These are phyloP conservation scores for Tausonia pullulans DNA, from an alignment of 1,284 basidiomycete species.

Conservation along the genomic window DNA sequence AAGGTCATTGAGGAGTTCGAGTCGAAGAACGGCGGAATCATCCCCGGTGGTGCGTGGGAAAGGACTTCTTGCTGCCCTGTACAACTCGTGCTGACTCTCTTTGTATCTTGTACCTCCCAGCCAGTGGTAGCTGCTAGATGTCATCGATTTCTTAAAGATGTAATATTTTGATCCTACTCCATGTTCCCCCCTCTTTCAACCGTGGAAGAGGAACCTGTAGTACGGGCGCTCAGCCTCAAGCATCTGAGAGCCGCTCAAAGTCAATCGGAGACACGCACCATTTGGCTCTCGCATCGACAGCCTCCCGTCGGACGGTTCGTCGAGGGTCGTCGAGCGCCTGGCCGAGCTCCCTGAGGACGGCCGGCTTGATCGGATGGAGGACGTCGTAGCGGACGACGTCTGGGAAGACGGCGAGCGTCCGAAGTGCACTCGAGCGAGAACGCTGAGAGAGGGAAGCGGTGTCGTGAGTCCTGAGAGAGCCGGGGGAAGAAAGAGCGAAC, in stretches of 20 bases:
- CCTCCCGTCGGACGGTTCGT: slow-evolving; percentile 64
- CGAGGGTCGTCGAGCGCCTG: slow-evolving; percentile 73
- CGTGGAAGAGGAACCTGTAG: slow-evolving; percentile 16
- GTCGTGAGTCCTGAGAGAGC: background rate
- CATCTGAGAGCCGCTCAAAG: too few relatives aligned
- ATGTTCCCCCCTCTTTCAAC: background rate
- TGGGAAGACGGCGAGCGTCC: slow-evolving; percentile 60
- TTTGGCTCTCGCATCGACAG: slow-evolving; percentile 61
- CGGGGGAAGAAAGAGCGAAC: background rate
- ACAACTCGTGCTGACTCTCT: background rate
- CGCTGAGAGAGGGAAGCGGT: slow-evolving; percentile 38
- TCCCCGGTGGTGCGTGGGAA: slow-evolving; percentile 6
- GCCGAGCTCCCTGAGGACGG: slow-evolving; percentile 62
- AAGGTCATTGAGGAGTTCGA: slow-evolving; percentile 33
- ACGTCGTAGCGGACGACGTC: slow-evolving; percentile 63
- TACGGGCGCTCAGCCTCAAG: too few relatives aligned
- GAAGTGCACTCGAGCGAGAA: slow-evolving; percentile 63
- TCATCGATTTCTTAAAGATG: background rate
- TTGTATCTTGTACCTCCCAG: background rate
- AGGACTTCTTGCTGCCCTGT: too few relatives aligned
- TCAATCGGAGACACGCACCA: slow-evolving; percentile 29
- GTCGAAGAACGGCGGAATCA: slow-evolving; percentile 1
- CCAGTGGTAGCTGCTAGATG: background rate
- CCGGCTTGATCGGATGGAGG: slow-evolving; percentile 59
- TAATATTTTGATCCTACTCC: background rate